Evolutionary conservation across 2,329 filamentous ascomycete genomes (phyloP), one percentile per base, ranked within the genome.

Genomic region (Cordyceps cateniannulata): DNA sequence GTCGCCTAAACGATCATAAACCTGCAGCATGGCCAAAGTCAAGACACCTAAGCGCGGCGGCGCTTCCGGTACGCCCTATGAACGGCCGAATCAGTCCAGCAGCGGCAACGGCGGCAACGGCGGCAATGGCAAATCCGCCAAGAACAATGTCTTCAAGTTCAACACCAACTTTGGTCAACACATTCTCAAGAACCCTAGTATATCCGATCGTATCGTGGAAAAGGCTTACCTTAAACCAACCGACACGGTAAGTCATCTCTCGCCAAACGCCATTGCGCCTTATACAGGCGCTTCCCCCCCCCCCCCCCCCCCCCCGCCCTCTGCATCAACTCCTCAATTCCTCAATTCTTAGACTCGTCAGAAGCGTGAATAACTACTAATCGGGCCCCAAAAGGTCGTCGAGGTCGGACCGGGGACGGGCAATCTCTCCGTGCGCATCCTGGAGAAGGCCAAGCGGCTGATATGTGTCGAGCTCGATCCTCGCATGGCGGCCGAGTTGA

Each of bases 111-210:
- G n/a, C n/a, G n/a, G n/a, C n/a, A n/a, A n/a, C n/a, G n/a, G 61
- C 60, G 45, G 35, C 53, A 56, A 47, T 44, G 48, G 44, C 58
- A 59, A 71, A 63, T 67, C 72, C 10, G 69, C 71, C 62, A 79
- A 79, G 70, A 92, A 96, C 78, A 93, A 90, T 69, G 91, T 97
- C 75, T 98, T 98, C 85, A 96, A 96, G 74, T 96, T 97, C 85
- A 96, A 96, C 80, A 95, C 89, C 68, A 81, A 93, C 73, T 85
- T 95, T 66, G 92, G 93, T 68, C 81, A 84, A 72, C 91, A 98
- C 74, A 95, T 99, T 64, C 82, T 98, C 66, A 97, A 96, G 74
- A 96, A 96, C 73, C 90, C 90, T 1, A 89, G 90, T 69, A 89
- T 96, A 53, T 89, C 90, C 5, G 86, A 90, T 70, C 86, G 86